Conservation (phyloP, 192 early-diverging fungal genomes). For the Dimargaris verticillata region DNA sequence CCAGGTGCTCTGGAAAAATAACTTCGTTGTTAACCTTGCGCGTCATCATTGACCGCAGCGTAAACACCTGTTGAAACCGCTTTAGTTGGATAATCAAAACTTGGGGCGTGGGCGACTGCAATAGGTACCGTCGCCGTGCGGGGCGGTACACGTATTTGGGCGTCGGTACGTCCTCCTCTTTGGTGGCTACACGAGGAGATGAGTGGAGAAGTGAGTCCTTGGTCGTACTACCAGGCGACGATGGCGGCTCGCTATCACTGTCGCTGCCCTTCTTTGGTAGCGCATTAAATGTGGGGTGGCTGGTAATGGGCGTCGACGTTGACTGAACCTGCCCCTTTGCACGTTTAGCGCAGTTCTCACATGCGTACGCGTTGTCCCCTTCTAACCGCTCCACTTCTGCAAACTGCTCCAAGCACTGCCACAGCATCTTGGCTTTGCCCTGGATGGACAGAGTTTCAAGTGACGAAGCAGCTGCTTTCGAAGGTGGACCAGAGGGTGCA, state of each 20-base stretch:
- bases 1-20: conserved; percentile 19
- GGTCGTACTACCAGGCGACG: neutral
- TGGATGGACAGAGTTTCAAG: neutral
- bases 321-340: neutral
- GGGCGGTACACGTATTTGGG: conserved; percentile 15
- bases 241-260: neutral
- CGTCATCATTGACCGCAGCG: conserved; percentile 14
- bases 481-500: neutral
- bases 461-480: neutral
- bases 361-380: conserved; percentile 41
- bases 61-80: conserved; percentile 21
- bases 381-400: conserved; percentile 41
- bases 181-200: too few relatives aligned
- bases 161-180: neutral
- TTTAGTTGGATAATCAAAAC: conserved; percentile 26
- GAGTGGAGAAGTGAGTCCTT: too few relatives aligned
- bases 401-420: conserved; percentile 30
- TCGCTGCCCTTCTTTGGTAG: neutral
- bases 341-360: conserved; percentile 41
- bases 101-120: conserved; percentile 17
- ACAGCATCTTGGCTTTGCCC: conserved; percentile 14
- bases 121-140: conserved; percentile 24
- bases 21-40: conserved; percentile 24
- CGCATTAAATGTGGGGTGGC: neutral
- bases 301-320: neutral